Percentiles rank a stretch among this genome's conserved stretches.
Conservation (phyloP, 2,329 filamentous ascomycete species). For the Pseudogymnoascus verrucosus region DNA sequence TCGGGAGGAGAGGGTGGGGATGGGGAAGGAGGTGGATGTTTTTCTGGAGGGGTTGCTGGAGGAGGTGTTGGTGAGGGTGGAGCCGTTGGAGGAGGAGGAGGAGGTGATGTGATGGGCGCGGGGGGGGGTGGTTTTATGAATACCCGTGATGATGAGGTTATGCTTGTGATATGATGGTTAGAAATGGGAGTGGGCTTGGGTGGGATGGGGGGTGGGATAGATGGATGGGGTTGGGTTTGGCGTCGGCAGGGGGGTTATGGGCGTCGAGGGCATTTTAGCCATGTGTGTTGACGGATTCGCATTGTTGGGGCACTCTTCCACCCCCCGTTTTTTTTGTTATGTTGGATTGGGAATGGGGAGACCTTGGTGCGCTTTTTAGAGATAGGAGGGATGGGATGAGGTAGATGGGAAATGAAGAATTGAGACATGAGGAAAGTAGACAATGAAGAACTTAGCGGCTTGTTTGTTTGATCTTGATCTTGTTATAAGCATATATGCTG, state of each 20-base stretch:
- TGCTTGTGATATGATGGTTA: not conserved
- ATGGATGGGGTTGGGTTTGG: not conserved
- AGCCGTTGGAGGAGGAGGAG: slow-evolving; percentile 73
- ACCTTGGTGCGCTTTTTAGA: not conserved
- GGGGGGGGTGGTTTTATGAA: not conserved
- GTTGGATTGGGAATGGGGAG: not conserved
- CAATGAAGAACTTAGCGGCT: not conserved
- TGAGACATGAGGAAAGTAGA: not conserved
- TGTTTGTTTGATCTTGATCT: not conserved
- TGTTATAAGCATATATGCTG: not conserved
- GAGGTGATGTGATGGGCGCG: slow-evolving; percentile 15
- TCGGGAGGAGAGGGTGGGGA: slow-evolving; percentile 77
- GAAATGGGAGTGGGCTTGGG: not conserved
- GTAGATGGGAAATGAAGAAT: slow-evolving; percentile 1
- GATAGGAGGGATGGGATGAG: not conserved
- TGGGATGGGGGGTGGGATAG: not conserved
- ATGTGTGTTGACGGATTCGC: not conserved
- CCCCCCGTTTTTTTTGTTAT: not conserved
- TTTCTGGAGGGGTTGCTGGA: slow-evolving; percentile 90
- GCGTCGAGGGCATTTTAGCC: not conserved
- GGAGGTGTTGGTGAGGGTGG: slow-evolving; percentile 85
- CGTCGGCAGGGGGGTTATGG: not conserved
- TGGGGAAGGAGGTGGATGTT: slow-evolving; percentile 82
- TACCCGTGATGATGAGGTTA: not conserved
- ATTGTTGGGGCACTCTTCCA: not conserved